Conservation (phyloP, 176 grass and related monocot species). For the Hordeum marinum region DNA sequence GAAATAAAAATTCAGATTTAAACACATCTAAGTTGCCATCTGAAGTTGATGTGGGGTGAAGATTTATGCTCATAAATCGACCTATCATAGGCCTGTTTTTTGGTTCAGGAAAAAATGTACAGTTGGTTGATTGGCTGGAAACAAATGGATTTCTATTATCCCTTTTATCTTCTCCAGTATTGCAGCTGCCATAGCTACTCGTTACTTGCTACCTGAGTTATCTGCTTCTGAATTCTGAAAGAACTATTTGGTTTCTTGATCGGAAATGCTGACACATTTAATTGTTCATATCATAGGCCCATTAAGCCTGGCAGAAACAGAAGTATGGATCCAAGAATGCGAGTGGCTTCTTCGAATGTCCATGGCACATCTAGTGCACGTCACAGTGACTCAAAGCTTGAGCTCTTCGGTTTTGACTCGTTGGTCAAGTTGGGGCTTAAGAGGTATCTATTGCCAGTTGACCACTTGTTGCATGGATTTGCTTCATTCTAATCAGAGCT, state of each 20-base stretch:
- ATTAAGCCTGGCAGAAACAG: constrained; percentile 35
- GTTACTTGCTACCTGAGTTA: background rate
- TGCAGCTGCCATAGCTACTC: background rate
- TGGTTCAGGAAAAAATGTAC: background rate
- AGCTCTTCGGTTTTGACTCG: constrained; percentile 95
- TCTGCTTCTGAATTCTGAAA: background rate
- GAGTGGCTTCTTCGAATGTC: constrained; percentile 44
- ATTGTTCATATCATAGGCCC: constrained; percentile 28
- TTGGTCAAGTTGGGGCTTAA: constrained; percentile 92
- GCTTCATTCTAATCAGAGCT: background rate
- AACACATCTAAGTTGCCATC: background rate
- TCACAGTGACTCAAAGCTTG: constrained; percentile 80
- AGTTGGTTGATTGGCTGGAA: background rate
- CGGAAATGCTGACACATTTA: background rate
- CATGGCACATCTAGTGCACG: constrained; percentile 31
- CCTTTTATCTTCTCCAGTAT: background rate
- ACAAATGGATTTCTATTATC: background rate
- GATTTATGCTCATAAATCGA: background rate
- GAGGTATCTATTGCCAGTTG: constrained; percentile 36
- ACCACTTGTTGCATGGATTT: background rate
- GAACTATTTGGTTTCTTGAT: background rate
- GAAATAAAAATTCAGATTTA: background rate
- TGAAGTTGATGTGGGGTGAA: background rate
- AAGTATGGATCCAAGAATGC: constrained; percentile 32
- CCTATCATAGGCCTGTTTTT: background rate